phyloP scores from a whole-genome alignment of 2,329 filamentous ascomycete species.

The Aureobasidium sp. region DNA sequence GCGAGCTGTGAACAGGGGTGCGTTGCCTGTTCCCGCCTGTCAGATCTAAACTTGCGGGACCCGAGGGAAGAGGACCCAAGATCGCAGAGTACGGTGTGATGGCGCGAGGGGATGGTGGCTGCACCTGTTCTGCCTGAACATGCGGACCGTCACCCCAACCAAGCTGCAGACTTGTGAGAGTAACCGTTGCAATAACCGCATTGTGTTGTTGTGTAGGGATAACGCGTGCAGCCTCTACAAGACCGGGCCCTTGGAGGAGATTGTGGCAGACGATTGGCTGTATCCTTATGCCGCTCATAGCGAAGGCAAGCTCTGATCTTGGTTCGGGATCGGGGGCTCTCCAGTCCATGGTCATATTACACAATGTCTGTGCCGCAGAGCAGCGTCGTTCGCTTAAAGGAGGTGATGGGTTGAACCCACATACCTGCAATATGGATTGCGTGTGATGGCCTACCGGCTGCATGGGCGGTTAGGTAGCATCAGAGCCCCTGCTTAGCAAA shows the following conservation, averaged over 20 bases:
- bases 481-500: background rate
- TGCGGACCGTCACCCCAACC: background rate
- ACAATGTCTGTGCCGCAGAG: slow-evolving; percentile 5
- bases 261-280: background rate
- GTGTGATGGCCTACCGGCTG: background rate
- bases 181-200: background rate
- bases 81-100: slow-evolving; percentile 1
- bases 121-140: background rate
- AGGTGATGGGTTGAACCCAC: background rate
- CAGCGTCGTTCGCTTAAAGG: background rate
- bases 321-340: slow-evolving; percentile 2
- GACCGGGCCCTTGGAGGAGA: background rate
- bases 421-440: background rate
- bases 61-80: background rate
- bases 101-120: background rate
- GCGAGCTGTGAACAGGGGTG: background rate
- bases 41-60: slow-evolving; percentile 1
- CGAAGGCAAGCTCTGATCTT: background rate
- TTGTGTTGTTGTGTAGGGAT: background rate
- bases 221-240: background rate
- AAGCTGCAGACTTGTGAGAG: background rate
- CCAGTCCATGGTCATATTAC: background rate
- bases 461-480: slow-evolving; percentile 1
- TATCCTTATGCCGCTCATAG: background rate
- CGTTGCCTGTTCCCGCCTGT: background rate